Percentiles rank a stretch among this genome's conserved stretches.
phyloP scores from a whole-genome alignment of 768 basidiomycete species.

The Pisolithus tinctorius region DNA sequence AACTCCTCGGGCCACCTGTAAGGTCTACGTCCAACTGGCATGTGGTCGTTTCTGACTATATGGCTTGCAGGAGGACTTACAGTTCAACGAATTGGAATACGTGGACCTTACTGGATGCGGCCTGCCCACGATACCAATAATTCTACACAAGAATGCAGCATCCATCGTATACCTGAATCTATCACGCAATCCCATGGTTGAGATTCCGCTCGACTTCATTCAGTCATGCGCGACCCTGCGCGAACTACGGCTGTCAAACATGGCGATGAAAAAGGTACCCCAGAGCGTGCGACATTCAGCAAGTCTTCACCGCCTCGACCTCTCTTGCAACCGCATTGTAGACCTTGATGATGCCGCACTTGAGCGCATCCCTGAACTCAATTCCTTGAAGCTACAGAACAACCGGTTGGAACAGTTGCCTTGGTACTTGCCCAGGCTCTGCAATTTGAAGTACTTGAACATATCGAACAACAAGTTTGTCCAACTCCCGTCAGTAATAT shows the following conservation, averaged over 20 bases:
- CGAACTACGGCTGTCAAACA: slow-evolving; percentile 81
- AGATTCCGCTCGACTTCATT: slow-evolving; percentile 94
- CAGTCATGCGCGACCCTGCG: slow-evolving; percentile 78
- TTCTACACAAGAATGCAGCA: slow-evolving; percentile 77
- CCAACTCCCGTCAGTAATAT: slow-evolving; percentile 65
- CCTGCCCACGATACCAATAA: slow-evolving; percentile 83
- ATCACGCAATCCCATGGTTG: slow-evolving; percentile 91
- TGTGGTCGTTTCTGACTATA: background rate
- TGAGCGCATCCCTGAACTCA: slow-evolving; percentile 66
- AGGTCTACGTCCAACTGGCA: slow-evolving; percentile 18
- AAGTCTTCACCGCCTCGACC: slow-evolving; percentile 73
- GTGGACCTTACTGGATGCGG: slow-evolving; percentile 79
- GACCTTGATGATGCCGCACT: slow-evolving; percentile 85
- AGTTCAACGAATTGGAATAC: slow-evolving; percentile 62
- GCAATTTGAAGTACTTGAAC: slow-evolving; percentile 69
- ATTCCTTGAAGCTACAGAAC: slow-evolving; percentile 73
- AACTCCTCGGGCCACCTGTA: slow-evolving; percentile 57
- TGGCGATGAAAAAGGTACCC: slow-evolving; percentile 94
- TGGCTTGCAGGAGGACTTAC: slow-evolving; percentile 45
- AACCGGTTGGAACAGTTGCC: slow-evolving; percentile 88
- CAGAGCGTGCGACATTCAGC: slow-evolving; percentile 69
- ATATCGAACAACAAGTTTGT: slow-evolving; percentile 95
- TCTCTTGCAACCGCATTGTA: slow-evolving; percentile 86
- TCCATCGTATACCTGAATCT: slow-evolving; percentile 80
- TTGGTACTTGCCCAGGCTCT: slow-evolving; percentile 73